A percentile compares a stretch with the other conserved stretches of the same genome.
Conservation (phyloP, 2,329 filamentous ascomycete species). For the Dactylella cylindrospora region DNA sequence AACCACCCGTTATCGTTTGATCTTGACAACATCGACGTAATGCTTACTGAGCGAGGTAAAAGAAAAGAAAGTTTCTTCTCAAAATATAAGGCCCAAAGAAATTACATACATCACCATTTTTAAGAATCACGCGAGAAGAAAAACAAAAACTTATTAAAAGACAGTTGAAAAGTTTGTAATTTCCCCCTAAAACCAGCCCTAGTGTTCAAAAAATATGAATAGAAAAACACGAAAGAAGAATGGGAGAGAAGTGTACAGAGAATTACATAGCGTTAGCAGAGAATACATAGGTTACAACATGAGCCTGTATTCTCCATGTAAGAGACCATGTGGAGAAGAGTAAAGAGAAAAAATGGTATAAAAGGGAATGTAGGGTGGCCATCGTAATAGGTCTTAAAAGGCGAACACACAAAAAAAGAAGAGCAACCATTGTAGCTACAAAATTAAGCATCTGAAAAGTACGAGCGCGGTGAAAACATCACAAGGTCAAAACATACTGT, state of each 20-base stretch:
- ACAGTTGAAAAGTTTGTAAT: background rate
- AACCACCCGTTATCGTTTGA: no score
- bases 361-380: background rate
- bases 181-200: background rate
- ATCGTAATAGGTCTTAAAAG: background rate
- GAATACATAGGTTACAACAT: constrained; percentile 6
- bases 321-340: background rate
- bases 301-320: constrained; percentile 19
- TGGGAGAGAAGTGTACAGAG: background rate
- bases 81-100: no score
- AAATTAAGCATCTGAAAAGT: background rate
- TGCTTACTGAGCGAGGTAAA: no score
- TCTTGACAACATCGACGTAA: no score
- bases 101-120: no score
- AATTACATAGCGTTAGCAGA: constrained; percentile 41
- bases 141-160: background rate
- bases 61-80: no score
- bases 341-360: constrained; percentile 1
- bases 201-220: background rate
- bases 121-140: background rate
- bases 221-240: constrained; percentile 3
- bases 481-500: constrained; percentile 22
- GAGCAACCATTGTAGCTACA: constrained; percentile 8
- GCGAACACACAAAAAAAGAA: constrained; percentile 4
- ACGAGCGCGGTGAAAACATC: background rate